Evolutionary conservation across 1,139 yeast genomes (phyloP).

Genomic region (Geotrichum restrictum): DNA sequence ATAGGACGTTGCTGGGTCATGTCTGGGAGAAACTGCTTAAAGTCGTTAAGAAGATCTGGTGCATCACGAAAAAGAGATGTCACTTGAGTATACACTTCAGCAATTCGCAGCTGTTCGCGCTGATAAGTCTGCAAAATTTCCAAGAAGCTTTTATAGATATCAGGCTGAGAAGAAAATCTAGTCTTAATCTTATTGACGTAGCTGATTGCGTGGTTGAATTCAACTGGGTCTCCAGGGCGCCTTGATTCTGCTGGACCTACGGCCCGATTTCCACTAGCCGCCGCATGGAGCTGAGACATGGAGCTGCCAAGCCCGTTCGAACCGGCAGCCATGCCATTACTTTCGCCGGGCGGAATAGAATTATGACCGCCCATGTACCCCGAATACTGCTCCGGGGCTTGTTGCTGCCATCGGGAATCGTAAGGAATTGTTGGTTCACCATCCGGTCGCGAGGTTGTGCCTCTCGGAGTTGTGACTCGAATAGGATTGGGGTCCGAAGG

Average conservation of each 20-base stretch:
- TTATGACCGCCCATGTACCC: slow-evolving; percentile 7
- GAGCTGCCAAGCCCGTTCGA: slow-evolving; percentile 24
- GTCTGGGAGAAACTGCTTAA: slow-evolving; percentile 92
- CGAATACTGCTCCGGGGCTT: slow-evolving; percentile 8
- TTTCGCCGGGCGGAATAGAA: background rate
- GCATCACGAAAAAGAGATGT: slow-evolving; percentile 85
- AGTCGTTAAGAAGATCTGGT: slow-evolving; percentile 90
- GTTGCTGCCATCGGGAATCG: slow-evolving; percentile 23
- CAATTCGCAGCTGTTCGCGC: slow-evolving; percentile 90
- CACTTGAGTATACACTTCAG: slow-evolving; percentile 91
- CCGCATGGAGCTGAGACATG: slow-evolving; percentile 43
- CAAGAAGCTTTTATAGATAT: slow-evolving; percentile 86
- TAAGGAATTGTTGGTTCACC: slow-evolving; percentile 33
- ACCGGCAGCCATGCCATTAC: background rate
- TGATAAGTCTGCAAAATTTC: slow-evolving; percentile 95
- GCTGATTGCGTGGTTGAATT: slow-evolving; percentile 93
- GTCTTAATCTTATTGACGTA: slow-evolving; percentile 95
- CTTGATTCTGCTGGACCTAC: slow-evolving; percentile 24
- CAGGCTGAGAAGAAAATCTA: slow-evolving; percentile 90
- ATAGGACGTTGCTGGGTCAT: slow-evolving; percentile 43
- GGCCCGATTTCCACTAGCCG: slow-evolving; percentile 37
- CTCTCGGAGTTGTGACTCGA: slow-evolving; percentile 92
- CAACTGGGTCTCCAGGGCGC: slow-evolving; percentile 72
- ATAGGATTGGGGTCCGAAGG: slow-evolving; percentile 91
- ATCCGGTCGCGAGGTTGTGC: slow-evolving; percentile 70